Percentiles rank a stretch among this genome's conserved stretches.
Conservation (phyloP, 2,329 filamentous ascomycete species). For the Fusarium fujikuroi region DNA sequence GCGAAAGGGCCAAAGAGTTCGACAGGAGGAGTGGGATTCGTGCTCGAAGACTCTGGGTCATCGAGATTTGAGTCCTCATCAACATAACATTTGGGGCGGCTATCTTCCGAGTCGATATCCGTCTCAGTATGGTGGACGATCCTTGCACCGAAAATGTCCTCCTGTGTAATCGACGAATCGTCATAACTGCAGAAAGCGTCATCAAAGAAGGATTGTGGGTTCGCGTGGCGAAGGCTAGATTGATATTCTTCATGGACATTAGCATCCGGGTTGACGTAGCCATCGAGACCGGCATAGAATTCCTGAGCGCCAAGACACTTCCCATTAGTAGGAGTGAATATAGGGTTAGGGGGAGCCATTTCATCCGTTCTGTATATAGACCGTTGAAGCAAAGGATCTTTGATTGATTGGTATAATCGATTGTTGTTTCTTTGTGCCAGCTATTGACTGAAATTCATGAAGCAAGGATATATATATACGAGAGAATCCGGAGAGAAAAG, state of each 20-base stretch:
- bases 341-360: neutral
- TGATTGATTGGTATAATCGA: neutral
- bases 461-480: neutral
- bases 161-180: neutral
- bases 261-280: neutral
- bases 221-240: neutral
- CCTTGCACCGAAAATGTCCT: neutral
- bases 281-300: neutral
- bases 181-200: neutral
- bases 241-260: neutral
- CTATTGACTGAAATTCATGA: neutral
- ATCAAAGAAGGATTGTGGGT: neutral
- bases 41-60: neutral
- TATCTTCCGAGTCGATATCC: neutral
- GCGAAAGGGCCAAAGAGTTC: neutral
- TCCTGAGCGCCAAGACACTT: neutral
- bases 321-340: no score
- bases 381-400: neutral
- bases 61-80: neutral
- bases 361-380: no score
- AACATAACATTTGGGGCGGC: neutral
- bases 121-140: neutral
- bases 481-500: neutral
- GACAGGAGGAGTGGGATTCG: neutral
- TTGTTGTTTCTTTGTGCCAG: neutral